Evolutionary conservation across 78 protist genomes (phyloP).

Genomic region (Dictyostelium purpureum): DNA sequence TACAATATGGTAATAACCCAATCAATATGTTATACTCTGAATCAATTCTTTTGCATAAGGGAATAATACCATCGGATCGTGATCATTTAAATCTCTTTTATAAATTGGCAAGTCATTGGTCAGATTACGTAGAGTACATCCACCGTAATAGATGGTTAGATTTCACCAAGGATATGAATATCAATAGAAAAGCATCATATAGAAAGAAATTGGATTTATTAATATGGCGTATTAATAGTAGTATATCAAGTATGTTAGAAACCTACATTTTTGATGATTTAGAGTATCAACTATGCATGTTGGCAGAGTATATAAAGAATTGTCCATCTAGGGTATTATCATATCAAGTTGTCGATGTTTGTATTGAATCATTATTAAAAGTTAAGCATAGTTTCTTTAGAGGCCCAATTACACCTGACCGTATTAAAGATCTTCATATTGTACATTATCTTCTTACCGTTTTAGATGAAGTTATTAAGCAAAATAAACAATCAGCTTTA

Average conservation of each 20-base stretch:
- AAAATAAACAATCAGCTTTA: conserved; percentile 67
- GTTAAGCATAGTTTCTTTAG: conserved; percentile 53
- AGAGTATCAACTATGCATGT: conserved; percentile 34
- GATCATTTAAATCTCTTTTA: conserved; percentile 25
- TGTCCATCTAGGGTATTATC: conserved; percentile 68
- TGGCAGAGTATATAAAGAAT: conserved; percentile 57
- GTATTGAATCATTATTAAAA: conserved; percentile 51
- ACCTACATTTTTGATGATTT: conserved; percentile 35
- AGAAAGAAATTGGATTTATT: conserved; percentile 70
- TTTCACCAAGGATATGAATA: conserved; percentile 52
- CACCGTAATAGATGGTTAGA: conserved; percentile 67
- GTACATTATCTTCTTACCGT: conserved; percentile 59
- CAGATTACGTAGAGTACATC: conserved; percentile 78
- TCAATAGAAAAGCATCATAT: conserved; percentile 48
- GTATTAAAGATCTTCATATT: conserved; percentile 50
- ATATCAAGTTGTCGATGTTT: conserved; percentile 77
- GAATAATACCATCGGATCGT: conserved; percentile 44
- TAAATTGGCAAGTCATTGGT: conserved; percentile 60
- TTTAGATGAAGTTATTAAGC: conserved; percentile 62
- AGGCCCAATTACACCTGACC: conserved; percentile 15
- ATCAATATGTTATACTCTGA: conserved; percentile 68
- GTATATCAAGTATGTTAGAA: conserved; percentile 35
- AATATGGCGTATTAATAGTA: conserved; percentile 55
- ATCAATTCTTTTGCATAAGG: conserved; percentile 45
- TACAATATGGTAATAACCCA: conserved; percentile 66